A percentile compares a stretch with the other conserved stretches of the same genome.
Conservation (phyloP, 192 early-diverging fungal genomes). For the Coemansia pectinata region DNA sequence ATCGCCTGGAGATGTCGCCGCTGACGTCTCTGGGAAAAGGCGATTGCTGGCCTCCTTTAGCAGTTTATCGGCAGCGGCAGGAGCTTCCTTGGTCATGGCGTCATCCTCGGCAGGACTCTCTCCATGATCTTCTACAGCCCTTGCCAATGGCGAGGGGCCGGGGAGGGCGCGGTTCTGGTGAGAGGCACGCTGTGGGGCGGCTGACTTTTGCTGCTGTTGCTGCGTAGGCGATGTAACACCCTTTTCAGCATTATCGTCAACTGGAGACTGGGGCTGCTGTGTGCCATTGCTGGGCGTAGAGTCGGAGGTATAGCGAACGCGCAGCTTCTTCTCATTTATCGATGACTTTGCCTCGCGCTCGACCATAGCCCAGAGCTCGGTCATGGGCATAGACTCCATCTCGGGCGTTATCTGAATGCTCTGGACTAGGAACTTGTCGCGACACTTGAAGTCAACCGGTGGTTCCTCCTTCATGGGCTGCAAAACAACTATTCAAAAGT, state of each 20-base stretch:
- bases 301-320: conserved; percentile 61
- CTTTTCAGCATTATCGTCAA: neutral
- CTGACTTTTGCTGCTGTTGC: conserved; percentile 23
- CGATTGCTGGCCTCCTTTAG: conserved; percentile 14
- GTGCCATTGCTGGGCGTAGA: conserved; percentile 16
- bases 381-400: conserved; percentile 60
- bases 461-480: conserved; percentile 88
- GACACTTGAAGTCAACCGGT: conserved; percentile 76
- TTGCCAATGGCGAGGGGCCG: conserved; percentile 37
- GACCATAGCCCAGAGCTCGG: conserved; percentile 71
- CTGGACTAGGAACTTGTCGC: conserved; percentile 97
- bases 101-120: conserved; percentile 11
- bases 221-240: neutral
- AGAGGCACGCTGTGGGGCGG: conserved; percentile 13
- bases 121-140: conserved; percentile 8
- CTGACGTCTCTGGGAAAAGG: conserved; percentile 39
- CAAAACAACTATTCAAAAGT: conserved; percentile 64
- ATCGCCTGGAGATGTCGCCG: conserved; percentile 20
- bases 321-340: conserved; percentile 71
- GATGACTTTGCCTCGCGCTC: conserved; percentile 63
- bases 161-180: conserved; percentile 19
- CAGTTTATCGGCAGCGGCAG: neutral
- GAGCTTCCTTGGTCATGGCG: neutral
- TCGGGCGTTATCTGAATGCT: conserved; percentile 76
- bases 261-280: conserved; percentile 6